phyloP scores from a whole-genome alignment of 2,329 filamentous ascomycete genomes.

The Scedosporium apiospermum region DNA sequence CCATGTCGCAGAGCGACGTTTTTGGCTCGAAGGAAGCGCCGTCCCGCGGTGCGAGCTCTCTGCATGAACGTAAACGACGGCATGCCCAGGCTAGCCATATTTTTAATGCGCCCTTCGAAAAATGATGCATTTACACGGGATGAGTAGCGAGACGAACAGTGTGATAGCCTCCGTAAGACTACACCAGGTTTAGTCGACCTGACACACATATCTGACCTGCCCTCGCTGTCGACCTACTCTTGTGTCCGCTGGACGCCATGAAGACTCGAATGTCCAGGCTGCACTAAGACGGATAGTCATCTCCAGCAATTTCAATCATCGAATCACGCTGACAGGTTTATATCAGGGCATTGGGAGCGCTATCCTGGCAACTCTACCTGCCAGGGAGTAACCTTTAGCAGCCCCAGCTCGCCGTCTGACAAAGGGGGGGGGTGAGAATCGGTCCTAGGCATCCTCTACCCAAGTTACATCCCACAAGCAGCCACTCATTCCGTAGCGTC shows the following conservation, averaged over 20 bases:
- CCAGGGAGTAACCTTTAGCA: slow-evolving; percentile 40
- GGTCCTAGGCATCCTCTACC: neutral
- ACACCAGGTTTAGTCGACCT: neutral
- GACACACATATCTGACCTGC: slow-evolving; percentile 36
- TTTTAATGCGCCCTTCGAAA: no score
- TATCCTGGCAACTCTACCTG: slow-evolving; percentile 79
- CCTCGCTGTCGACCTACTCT: slow-evolving; percentile 73
- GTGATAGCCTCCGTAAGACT: neutral
- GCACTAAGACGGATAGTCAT: slow-evolving; percentile 48
- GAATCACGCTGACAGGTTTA: slow-evolving; percentile 56
- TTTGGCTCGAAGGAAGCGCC: no score
- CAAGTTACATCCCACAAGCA: no score
- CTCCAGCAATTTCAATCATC: slow-evolving; percentile 41
- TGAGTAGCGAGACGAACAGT: neutral
- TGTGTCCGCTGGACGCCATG: slow-evolving; percentile 83
- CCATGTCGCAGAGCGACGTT: no score
- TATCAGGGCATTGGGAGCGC: slow-evolving; percentile 85
- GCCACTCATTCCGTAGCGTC: neutral
- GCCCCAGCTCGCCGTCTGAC: neutral
- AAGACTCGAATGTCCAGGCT: slow-evolving; percentile 81
- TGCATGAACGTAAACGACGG: no score
- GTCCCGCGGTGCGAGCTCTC: no score
- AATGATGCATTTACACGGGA: neutral
- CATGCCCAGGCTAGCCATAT: no score
- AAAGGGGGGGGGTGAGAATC: neutral